Conservation (phyloP, 2,329 filamentous ascomycete species). For the Fusarium citri region DNA sequence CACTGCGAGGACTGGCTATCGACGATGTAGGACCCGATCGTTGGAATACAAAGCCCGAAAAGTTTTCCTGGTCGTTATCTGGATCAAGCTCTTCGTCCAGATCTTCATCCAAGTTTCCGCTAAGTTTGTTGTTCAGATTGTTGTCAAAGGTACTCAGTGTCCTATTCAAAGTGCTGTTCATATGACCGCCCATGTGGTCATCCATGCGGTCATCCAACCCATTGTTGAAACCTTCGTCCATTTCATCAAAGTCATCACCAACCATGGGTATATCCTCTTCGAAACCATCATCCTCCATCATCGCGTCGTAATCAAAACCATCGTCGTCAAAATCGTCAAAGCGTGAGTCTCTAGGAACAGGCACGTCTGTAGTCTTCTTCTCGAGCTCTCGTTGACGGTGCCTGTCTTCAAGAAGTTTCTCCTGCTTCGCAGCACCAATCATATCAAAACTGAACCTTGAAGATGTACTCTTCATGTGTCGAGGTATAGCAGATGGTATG, state of each 20-base stretch:
- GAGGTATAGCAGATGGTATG: conserved; percentile 64
- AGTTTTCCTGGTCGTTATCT: conserved; percentile 64
- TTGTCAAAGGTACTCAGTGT: conserved; percentile 21
- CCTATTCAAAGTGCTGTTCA: conserved; percentile 38
- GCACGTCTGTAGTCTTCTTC: conserved; percentile 59
- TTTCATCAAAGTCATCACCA: conserved; percentile 49
- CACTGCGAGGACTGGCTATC: conserved; percentile 62
- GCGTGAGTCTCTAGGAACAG: conserved; percentile 61
- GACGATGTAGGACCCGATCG: conserved; percentile 64
- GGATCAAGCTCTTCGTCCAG: conserved; percentile 40
- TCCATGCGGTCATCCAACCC: conserved; percentile 35
- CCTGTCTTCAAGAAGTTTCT: conserved; percentile 77
- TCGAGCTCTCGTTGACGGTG: conserved; percentile 75
- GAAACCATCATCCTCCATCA: conserved; percentile 73
- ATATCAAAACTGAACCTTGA: conserved; percentile 87
- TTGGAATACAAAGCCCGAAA: conserved; percentile 69
- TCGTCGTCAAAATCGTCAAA: conserved; percentile 74
- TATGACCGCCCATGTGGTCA: conserved; percentile 2
- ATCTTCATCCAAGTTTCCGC: conserved; percentile 41
- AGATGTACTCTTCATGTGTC: conserved; percentile 79
- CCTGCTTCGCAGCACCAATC: conserved; percentile 74
- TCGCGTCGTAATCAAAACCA: conserved; percentile 69
- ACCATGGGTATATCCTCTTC: conserved; percentile 63
- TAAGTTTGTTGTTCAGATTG: conserved; percentile 37
- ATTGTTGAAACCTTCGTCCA: conserved; percentile 43